Evolutionary conservation across 2,329 filamentous ascomycete species (phyloP), one percentile per base, ranked within the genome.

Genomic region (Septoria linicola): DNA sequence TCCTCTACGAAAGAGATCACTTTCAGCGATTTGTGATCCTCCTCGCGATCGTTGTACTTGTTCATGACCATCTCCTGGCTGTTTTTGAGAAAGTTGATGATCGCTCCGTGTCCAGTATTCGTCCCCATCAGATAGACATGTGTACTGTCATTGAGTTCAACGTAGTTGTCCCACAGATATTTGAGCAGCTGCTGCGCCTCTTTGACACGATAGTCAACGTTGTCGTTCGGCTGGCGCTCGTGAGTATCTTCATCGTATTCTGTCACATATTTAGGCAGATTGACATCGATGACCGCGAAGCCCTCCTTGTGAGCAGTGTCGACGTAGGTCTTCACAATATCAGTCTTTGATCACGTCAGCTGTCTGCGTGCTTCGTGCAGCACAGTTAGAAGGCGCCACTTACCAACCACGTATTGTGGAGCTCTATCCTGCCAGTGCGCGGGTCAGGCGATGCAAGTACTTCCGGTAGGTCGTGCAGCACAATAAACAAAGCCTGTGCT

Each of bases 111-210:
- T 1, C 93, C 88, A 62, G 89, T 85, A n/a, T 93, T 93, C 1
- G 95, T 83, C 0, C 93, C 92, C 66, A 99, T 78, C 17, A 99
- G 76, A 66, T 95, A 88, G 13, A 97, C 81, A 45, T 92, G 82
- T 4, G 85, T 83, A 0, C 80, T 77, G 2, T 85, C 76, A 49
- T 75, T 80, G 43, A 84, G 84, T 75, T 96, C 88, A 16, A 99
- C 83, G 65, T 96, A 96, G 66, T 99, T 99, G 62, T 96, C 91
- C 93, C 93, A 99, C 11, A 99, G 75, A 65, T 96, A 97, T 54
- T 80, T 83, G 3, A 92, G 82, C 8, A 96, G 74, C 54, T 92
- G 84, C 55, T 87, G 83, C 0, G 78, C 79, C 47, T 76, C 76
- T 19, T 68, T 68, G 7, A 65, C 66, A 27, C 73, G 68, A 44